Conservation (phyloP, 2,329 filamentous ascomycete genomes). For the Juglanconis oblonga region DNA sequence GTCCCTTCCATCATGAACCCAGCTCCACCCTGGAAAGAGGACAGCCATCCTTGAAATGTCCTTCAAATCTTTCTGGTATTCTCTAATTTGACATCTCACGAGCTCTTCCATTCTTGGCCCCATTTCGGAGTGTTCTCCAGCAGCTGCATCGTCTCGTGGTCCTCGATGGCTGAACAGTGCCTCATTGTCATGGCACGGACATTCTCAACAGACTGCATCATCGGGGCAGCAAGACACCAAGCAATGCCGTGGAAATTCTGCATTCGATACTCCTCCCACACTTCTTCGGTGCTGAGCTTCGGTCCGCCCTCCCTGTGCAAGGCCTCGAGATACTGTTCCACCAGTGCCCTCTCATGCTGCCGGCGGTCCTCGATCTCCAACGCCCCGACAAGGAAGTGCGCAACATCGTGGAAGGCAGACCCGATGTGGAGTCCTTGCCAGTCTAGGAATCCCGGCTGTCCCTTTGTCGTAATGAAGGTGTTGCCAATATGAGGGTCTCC, state of each 20-base stretch:
- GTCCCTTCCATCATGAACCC: no score
- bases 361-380: constrained; percentile 37
- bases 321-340: constrained; percentile 34
- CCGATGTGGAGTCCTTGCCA: constrained; percentile 39
- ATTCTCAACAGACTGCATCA: constrained; percentile 32
- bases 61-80: no score
- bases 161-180: constrained; percentile 30
- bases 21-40: no score
- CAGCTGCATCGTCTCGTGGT: constrained; percentile 30
- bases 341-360: constrained; percentile 35
- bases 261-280: constrained; percentile 29
- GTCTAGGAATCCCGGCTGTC: constrained; percentile 37
- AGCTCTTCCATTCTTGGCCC: no score
- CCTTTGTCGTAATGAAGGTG: constrained; percentile 35
- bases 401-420: constrained; percentile 40
- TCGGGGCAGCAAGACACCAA: constrained; percentile 32
- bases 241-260: constrained; percentile 30
- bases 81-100: no score
- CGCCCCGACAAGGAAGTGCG: constrained; percentile 37
- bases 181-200: constrained; percentile 31
- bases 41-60: no score
- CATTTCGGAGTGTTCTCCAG: constrained; percentile 23
- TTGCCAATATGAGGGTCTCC: constrained; percentile 43
- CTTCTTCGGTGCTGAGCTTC: constrained; percentile 24
- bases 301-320: constrained; percentile 31